Conservation (phyloP, 768 basidiomycete species). For the Termitomyces sp. region DNA sequence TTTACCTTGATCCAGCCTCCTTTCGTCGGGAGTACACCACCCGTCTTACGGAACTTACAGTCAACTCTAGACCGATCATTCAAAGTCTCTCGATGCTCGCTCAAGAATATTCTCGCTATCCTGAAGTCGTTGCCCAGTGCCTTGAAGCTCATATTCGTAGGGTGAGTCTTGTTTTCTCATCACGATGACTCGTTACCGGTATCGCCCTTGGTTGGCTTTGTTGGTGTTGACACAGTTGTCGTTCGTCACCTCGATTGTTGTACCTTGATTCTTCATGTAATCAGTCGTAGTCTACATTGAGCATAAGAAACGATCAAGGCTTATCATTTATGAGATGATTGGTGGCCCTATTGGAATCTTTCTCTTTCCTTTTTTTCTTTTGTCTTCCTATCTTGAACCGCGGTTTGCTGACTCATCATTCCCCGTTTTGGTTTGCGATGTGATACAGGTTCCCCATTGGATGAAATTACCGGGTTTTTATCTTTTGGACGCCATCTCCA, state of each 20-base stretch:
- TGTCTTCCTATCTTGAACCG: slow-evolving; percentile 25
- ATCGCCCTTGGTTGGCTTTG: slow-evolving; percentile 13
- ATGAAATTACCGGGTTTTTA: slow-evolving; percentile 95
- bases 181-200: slow-evolving; percentile 12
- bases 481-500: slow-evolving; percentile 93
- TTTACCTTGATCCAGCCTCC: slow-evolving; percentile 54
- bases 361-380: slow-evolving; percentile 1
- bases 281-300: slow-evolving; percentile 32
- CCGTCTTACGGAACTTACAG: slow-evolving; percentile 75
- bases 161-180: slow-evolving; percentile 57
- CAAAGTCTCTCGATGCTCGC: slow-evolving; percentile 90
- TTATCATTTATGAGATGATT: slow-evolving; percentile 20
- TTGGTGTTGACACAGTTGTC: slow-evolving; percentile 5
- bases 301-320: slow-evolving; percentile 32
- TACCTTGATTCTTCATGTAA: slow-evolving; percentile 33
- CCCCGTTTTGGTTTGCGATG: slow-evolving; percentile 27
- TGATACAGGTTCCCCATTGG: slow-evolving; percentile 73
- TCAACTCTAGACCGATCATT: slow-evolving; percentile 95
- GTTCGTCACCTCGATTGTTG: slow-evolving; percentile 10
- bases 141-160: slow-evolving; percentile 79
- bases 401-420: slow-evolving; percentile 70
- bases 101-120: slow-evolving; percentile 76
- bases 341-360: slow-evolving; percentile 14
- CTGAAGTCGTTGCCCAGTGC: slow-evolving; percentile 76
- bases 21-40: slow-evolving; percentile 77